Evolutionary conservation across 169 alveolate genomes (phyloP), one percentile per base, ranked within the genome.

Genomic region (Cryptosporidium meleagridis): DNA sequence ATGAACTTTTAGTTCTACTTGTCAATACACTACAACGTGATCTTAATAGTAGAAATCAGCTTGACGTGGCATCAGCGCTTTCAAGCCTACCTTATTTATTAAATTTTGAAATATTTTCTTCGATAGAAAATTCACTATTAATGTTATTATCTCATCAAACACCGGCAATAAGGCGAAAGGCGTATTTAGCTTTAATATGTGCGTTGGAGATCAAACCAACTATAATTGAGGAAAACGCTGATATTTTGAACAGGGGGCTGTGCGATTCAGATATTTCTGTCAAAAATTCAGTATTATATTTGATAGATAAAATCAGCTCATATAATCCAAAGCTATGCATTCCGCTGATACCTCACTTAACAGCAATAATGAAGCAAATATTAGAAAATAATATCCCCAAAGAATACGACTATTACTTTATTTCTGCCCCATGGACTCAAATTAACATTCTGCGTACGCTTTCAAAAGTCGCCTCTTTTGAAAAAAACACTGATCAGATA

Each of bases 341-440:
- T 61, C 96, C 94, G 69, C 93, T 92, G 58, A 85, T 94, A 37
- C 92, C 96, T 5, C 93, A 96, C 55, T 93, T 97, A 75, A 95
- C 96, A n/a, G 92, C 95, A 61, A 97, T 96, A 29, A 86, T 96
- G 87, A 97, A 96, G 80, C 97, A 97, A 94, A 93, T 97, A 37
- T 92, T 96, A 29, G 99, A 97, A 35, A 97, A 96, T 84, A 94
- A 95, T 85, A 93, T 96, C 61, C 98, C 99, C 48, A 93, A 96
- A 73, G 99, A 96, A 53, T 97, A 93, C 91, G 99, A 97, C 84
- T 97, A 97, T 91, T 98, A 97, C 87, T 89, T 98, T 51, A 93
- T 97, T 72, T 98, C 99, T 29, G 99, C 98, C 9, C 99, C 99
- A n/a, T 97, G 99, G 99, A 93, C 96, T 53, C 97, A 97, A 93